Base-by-base conservation (phyloP, 2,329 filamentous ascomycete species). In the Fusarium sp. region DNA sequence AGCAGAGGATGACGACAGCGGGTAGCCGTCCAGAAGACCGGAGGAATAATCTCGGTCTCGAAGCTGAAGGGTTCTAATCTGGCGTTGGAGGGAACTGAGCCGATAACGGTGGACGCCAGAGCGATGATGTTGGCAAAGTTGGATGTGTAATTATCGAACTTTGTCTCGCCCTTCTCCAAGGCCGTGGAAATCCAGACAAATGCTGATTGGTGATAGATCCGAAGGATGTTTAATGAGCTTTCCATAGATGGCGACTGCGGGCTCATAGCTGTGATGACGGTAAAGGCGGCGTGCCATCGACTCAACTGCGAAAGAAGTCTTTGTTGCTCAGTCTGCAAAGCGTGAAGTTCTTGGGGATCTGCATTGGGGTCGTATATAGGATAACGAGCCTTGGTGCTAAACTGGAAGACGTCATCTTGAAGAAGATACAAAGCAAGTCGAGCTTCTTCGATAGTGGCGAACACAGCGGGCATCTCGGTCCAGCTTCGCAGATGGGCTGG, bases 1-100 rank as follows among this genome's bases (percentile, higher is more conserved):
- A 82, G 73, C 17, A 78, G 69, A 0, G 78, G 84, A 57, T 82
- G 81, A 2, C 81, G 75, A 47, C 80, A 82, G 50, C 80, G 81
- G 35, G 72, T 68, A 1, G 73, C 76, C 9, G 79, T 77, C 64
- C 80, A 83, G 65, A 81, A 82, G 1, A 84, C 66, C 1, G 80
- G 78, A 1, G 80, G 77, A 25, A 83, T 74, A 1, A 82, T 53
- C 20, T 81, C 79, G 14, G 79, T 81, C 37, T 83, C 80, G 43
- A 83, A 83, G 8, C 75, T 77, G 35, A 83, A 83, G 5, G 69
- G 20, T 43, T 70, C 50, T 53, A 67, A 47, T 47, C 58, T 58
- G 27, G 61, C 18, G 29, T 55, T 63, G 49, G 25, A 18, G 21
- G 64, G 48, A 1, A 66, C 40, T 1, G 69, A 61, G 4, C 60